Percentiles rank a stretch among this genome's conserved stretches.
Evolutionary conservation across 2,329 filamentous ascomycete genomes (phyloP).

Genomic region (Acrocalymma vagum): DNA sequence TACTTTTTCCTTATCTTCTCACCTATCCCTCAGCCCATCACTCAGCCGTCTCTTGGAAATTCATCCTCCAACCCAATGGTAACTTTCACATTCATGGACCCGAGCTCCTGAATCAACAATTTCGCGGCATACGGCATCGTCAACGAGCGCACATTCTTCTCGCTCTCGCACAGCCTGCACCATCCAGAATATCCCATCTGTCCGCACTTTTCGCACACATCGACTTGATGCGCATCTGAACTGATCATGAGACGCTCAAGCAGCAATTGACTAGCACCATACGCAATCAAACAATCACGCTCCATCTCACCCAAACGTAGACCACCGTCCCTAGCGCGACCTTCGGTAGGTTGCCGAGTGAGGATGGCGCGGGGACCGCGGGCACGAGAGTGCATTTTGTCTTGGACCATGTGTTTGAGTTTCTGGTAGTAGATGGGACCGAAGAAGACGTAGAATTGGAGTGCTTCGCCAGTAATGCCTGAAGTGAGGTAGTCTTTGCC

Average conservation of each 20-base stretch:
- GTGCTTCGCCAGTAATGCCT: conserved; percentile 90
- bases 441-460: conserved; percentile 97
- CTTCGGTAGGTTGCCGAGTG: conserved; percentile 95
- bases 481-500: conserved; percentile 97
- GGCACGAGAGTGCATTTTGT: conserved; percentile 98
- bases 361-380: conserved; percentile 90
- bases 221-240: conserved; percentile 88
- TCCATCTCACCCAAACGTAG: conserved; percentile 98
- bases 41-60: conserved; percentile 67
- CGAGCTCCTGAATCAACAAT: conserved; percentile 91
- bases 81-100: conserved; percentile 99
- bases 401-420: conserved; percentile 99
- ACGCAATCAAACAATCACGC: conserved; percentile 96
- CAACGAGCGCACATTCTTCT: conserved; percentile 86
- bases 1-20: too few species aligned
- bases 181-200: conserved; percentile 95
- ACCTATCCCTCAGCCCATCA: not conserved
- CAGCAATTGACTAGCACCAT: conserved; percentile 90
- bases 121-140: conserved; percentile 98
- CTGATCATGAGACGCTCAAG: conserved; percentile 94
- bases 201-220: conserved; percentile 93
- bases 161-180: conserved; percentile 91
- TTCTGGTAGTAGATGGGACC: conserved; percentile 99
- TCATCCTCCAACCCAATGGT: conserved; percentile 90
- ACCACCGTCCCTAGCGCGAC: conserved; percentile 90